Evolutionary conservation across 148 eudicot species (phyloP).

Genomic region (Amaranthus hypochondriacus): DNA sequence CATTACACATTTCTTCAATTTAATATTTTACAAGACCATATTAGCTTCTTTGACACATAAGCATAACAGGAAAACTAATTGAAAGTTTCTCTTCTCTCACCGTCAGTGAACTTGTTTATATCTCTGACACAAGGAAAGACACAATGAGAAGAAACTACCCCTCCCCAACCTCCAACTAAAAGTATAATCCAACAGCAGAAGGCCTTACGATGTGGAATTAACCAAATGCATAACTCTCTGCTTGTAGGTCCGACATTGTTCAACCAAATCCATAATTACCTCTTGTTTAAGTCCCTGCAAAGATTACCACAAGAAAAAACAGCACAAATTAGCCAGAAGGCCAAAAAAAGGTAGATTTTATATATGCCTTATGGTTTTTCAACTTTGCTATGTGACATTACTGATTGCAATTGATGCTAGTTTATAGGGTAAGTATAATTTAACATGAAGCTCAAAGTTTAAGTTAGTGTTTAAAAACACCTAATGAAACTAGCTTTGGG

Average conservation of each 20-base stretch:
- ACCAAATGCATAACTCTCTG: conserved; percentile 94
- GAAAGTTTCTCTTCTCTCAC: too few relatives aligned
- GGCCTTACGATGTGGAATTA: conserved; percentile 95
- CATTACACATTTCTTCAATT: background rate
- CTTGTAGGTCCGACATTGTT: conserved; percentile 88
- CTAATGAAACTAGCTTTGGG: background rate
- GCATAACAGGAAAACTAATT: background rate
- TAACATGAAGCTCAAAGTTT: too few relatives aligned
- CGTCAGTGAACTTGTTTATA: too few relatives aligned
- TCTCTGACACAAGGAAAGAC: too few relatives aligned
- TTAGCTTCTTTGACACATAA: background rate
- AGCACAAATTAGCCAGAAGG: conserved; percentile 4
- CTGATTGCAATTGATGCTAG: too few relatives aligned
- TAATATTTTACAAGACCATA: background rate
- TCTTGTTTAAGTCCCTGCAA: conserved; percentile 84
- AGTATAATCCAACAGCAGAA: conserved; percentile 7
- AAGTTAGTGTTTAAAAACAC: background rate
- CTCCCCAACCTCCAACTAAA: background rate
- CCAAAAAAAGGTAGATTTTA: background rate
- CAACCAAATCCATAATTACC: conserved; percentile 90
- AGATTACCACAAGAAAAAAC: conserved; percentile 11
- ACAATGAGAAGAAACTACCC: background rate
- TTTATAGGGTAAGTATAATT: too few relatives aligned
- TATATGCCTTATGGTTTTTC: background rate
- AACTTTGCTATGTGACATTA: too few relatives aligned